Evolutionary conservation across 352 stramenopile genomes (phyloP), one percentile per base, ranked within the genome.

Genomic region (Globisporangium middletonii): DNA sequence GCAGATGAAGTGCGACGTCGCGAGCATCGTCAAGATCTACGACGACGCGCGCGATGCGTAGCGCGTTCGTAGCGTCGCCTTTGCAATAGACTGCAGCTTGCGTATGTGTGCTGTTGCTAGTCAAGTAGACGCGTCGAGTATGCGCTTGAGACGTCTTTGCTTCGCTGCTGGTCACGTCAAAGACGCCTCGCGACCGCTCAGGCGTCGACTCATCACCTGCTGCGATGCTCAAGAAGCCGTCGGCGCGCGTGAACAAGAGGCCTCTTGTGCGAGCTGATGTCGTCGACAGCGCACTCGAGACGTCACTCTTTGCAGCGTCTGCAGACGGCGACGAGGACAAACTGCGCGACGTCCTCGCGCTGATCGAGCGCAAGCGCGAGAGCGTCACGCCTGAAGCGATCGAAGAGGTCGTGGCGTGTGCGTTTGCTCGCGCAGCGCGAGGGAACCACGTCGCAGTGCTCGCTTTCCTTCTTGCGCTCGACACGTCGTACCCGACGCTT

Each of bases 1-100:
- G 23, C 77, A 87, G 57, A 83, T 89, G 26, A 84, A 76, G 52
- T 93, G 83, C 53, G 73, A 91, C 23, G 58, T 72, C 4, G 26
- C 68, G 7, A 77, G 63, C 26, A 83, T 95, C 27, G 62, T 78
- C 42, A 91, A 91, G 65, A 92, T 95, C 50, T 95, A 95, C 63
- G 85, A 95, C 62, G 83, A 93, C 64, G 69, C 67, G 26, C 52
- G 55, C 6, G 60, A 66, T 8, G 56, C 50, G 28, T 66, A 38
- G 58, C 18, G 6, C 18, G 26, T 7, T 16, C 11, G n/a, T 19
- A 30, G 49, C 27, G 16, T 37, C 19, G 23, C 23, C 8, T 5
- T 42, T 4, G 0, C 8, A 48, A 26, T 27, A 54, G 49, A 33
- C 19, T 19, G 28, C 27, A 53, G 46, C 16, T 50, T 28, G 45